phyloP scores from a whole-genome alignment of 352 stramenopile species.

The Aphanomyces invadans region DNA sequence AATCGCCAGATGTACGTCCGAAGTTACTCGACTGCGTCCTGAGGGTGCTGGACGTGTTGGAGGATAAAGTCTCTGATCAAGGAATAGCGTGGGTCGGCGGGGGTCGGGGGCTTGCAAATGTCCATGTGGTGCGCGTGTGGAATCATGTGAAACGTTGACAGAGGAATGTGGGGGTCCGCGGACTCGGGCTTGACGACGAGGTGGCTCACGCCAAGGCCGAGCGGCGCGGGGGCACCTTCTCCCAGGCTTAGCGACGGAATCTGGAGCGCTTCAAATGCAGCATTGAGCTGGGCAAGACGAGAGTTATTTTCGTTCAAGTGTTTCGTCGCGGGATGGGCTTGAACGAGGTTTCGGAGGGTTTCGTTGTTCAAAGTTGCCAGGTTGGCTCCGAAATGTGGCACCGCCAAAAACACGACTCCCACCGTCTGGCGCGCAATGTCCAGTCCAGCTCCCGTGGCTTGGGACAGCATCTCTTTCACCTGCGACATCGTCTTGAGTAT shows the following conservation, averaged over 20 bases:
- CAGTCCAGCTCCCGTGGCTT: neutral
- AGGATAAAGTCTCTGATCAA: slow-evolving; percentile 24
- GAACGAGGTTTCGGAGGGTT: slow-evolving; percentile 57
- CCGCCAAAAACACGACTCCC: slow-evolving; percentile 69
- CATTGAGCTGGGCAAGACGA: slow-evolving; percentile 55
- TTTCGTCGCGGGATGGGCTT: slow-evolving; percentile 63
- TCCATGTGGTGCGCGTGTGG: slow-evolving; percentile 72
- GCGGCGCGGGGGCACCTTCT: slow-evolving; percentile 46
- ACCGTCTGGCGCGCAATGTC: slow-evolving; percentile 37
- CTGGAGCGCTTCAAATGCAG: slow-evolving; percentile 47
- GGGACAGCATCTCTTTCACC: slow-evolving; percentile 72
- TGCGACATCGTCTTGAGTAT: neutral
- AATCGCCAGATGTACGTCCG: too few relatives aligned
- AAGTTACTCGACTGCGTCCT: too few relatives aligned
- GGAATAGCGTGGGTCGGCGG: slow-evolving; percentile 55
- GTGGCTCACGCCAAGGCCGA: slow-evolving; percentile 62
- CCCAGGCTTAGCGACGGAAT: slow-evolving; percentile 71
- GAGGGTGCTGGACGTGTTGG: neutral
- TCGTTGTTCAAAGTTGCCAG: slow-evolving; percentile 56
- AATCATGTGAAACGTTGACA: slow-evolving; percentile 59
- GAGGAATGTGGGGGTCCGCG: slow-evolving; percentile 42
- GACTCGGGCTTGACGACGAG: slow-evolving; percentile 72
- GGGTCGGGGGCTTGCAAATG: slow-evolving; percentile 74
- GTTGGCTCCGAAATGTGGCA: slow-evolving; percentile 79
- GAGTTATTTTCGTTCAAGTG: slow-evolving; percentile 46